Evolutionary conservation across 2,329 filamentous ascomycete species (phyloP), one percentile per base, ranked within the genome.

Genomic region (Beauveria australis): DNA sequence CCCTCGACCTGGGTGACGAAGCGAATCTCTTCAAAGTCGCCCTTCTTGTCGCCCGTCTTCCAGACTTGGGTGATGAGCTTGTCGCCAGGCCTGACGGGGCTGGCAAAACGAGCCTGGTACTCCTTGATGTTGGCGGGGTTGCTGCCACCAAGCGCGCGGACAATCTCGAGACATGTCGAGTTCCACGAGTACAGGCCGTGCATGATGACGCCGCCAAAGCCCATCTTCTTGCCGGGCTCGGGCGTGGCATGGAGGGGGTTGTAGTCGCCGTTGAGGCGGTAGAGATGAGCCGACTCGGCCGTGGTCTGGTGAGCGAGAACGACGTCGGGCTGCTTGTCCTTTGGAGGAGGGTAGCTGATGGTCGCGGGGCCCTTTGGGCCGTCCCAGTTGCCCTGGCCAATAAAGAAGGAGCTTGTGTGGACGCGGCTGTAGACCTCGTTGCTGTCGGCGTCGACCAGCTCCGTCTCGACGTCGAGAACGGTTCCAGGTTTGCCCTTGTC

Each of bases 121-220:
- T 94, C 90, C 75, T 85, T 89, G 67, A 97, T 79, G 69, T 93
- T 95, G 65, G 82, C 82, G 1, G 92, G 89, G 70, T 96, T 84
- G 72, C 88, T 88, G 52, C 81, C 88, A 51, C 91, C 91, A 22
- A 96, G 79, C 44, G 82, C 76, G 73, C 89, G 82, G 60, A 96
- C 78, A 62, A 96, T 78, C 30, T 82, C 86, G 69, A 93, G 90
- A 18, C 83, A 84, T 2, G 89, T 83, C 61, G 83, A 84, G 77
- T 96, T 96, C 87, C 89, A 96, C 67, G 86, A 90, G 77, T 87
- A 96, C 51, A 96, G 79, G 22, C 92, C 92, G 76, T 96, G 92
- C 72, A 96, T 89, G 73, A 96, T 96, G 67, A 85, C 80, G 40
- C 92, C 92, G 30, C 91, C 90, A 67, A 96, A 96, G 63, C 92